Conservation (phyloP, 2,329 filamentous ascomycete species). For the Diaporthe vaccinii region DNA sequence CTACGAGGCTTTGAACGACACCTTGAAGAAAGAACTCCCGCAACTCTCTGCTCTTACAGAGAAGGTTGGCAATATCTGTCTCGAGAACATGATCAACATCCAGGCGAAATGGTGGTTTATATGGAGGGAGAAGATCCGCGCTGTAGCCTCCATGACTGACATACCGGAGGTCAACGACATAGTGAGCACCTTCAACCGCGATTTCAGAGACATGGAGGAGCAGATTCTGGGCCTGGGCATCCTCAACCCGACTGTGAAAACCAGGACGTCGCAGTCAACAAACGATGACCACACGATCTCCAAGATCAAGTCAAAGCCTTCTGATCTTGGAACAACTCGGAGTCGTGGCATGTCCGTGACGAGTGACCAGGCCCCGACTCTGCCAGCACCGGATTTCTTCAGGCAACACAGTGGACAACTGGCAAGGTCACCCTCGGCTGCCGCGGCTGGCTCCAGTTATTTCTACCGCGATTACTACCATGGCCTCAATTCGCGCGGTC, state of each 20-base stretch:
- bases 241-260: conserved; percentile 79
- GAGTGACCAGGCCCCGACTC: conserved; percentile 72
- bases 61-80: conserved; percentile 84
- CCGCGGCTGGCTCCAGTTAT: conserved; percentile 62
- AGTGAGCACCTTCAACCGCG: conserved; percentile 80
- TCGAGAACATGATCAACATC: conserved; percentile 86
- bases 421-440: conserved; percentile 65
- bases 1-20: conserved; percentile 92
- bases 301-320: conserved; percentile 63
- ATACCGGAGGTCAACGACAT: conserved; percentile 80
- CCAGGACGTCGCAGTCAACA: conserved; percentile 69
- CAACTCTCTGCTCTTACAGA: conserved; percentile 86
- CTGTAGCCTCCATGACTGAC: conserved; percentile 76
- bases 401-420: conserved; percentile 77
- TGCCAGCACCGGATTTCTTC: conserved; percentile 76
- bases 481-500: conserved; percentile 62
- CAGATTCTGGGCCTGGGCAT: conserved; percentile 80
- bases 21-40: conserved; percentile 91
- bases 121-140: conserved; percentile 86
- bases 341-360: conserved; percentile 72
- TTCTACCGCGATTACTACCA: conserved; percentile 70
- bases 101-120: conserved; percentile 87
- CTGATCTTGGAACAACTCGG: conserved; percentile 63
- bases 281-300: conserved; percentile 67
- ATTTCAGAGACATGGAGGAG: conserved; percentile 83